Evolutionary conservation across 768 basidiomycete species (phyloP).

Genomic region (Roridomyces roridus): DNA sequence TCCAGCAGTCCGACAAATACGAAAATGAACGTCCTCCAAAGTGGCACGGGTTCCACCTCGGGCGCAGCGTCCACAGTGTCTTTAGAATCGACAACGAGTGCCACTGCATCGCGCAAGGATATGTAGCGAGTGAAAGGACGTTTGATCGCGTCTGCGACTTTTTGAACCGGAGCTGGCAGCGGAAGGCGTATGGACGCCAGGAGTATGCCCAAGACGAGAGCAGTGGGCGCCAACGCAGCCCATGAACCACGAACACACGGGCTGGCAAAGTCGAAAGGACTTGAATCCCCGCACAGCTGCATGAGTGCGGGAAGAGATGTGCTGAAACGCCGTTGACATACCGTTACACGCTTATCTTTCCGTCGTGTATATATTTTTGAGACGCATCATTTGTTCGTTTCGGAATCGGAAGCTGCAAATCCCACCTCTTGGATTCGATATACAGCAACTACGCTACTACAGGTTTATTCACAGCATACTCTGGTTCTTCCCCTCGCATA

Average conservation of each 20-base stretch:
- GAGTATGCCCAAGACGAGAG: constrained; percentile 50
- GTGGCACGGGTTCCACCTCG: constrained; percentile 40
- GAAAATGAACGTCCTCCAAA: constrained; percentile 68
- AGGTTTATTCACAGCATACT: neutral
- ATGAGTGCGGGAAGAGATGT: constrained; percentile 26
- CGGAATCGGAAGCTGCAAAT: too few species aligned
- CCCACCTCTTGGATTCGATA: too few species aligned
- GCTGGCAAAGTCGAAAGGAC: constrained; percentile 48
- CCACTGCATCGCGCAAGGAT: constrained; percentile 62
- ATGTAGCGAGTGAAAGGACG: constrained; percentile 49
- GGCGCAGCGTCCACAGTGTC: constrained; percentile 16
- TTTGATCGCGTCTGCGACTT: constrained; percentile 31
- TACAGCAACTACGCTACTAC: too few species aligned
- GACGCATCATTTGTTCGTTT: too few species aligned
- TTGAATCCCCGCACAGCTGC: constrained; percentile 39
- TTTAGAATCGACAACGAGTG: constrained; percentile 36
- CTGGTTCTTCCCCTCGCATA: constrained; percentile 13
- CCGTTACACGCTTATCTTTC: too few species aligned
- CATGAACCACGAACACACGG: constrained; percentile 58
- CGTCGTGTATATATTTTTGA: too few species aligned
- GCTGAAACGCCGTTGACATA: too few species aligned
- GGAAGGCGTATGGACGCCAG: constrained; percentile 38
- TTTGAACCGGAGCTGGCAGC: constrained; percentile 31
- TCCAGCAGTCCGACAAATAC: constrained; percentile 61
- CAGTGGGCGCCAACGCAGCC: constrained; percentile 55